phyloP scores from a whole-genome alignment of 768 basidiomycete genomes.

The Chalciporus chontae region DNA sequence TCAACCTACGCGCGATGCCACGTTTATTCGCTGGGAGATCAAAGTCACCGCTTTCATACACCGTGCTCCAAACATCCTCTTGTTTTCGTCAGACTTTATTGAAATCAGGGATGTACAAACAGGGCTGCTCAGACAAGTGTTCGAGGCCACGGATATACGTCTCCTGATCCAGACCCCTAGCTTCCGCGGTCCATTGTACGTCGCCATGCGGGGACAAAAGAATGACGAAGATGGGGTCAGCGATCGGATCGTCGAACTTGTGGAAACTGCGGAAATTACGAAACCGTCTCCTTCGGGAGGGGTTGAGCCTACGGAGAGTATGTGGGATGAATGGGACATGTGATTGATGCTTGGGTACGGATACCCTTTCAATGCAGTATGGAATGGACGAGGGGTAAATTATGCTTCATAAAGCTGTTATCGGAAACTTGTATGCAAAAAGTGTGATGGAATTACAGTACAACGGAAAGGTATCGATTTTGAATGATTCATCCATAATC shows the following conservation, averaged over 20 bases:
- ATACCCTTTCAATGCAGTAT: background rate
- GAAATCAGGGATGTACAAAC: slow-evolving; percentile 66
- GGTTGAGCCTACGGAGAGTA: slow-evolving; percentile 16
- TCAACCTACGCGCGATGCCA: slow-evolving; percentile 52
- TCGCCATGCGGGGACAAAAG: slow-evolving; percentile 59
- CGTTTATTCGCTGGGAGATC: slow-evolving; percentile 78
- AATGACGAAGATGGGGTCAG: slow-evolving; percentile 55
- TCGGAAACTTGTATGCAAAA: slow-evolving; percentile 13
- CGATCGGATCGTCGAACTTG: slow-evolving; percentile 64
- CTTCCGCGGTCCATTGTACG: slow-evolving; percentile 45
- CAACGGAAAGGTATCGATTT: background rate
- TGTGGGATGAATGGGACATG: slow-evolving; percentile 82
- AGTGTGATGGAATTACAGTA: slow-evolving; percentile 6
- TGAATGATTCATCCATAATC: background rate
- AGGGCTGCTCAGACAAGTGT: slow-evolving; percentile 76
- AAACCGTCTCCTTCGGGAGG: slow-evolving; percentile 27
- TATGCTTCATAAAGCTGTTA: slow-evolving; percentile 9
- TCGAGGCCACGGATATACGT: slow-evolving; percentile 68
- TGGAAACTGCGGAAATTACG: slow-evolving; percentile 61
- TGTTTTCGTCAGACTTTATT: slow-evolving; percentile 72
- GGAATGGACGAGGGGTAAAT: slow-evolving; percentile 8
- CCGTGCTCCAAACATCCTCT: slow-evolving; percentile 60
- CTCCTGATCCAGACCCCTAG: slow-evolving; percentile 46
- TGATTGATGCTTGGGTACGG: slow-evolving; percentile 12
- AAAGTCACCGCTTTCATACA: slow-evolving; percentile 59